Conservation (phyloP, 2,329 filamentous ascomycete genomes). For the Celoporthe dispersa region DNA sequence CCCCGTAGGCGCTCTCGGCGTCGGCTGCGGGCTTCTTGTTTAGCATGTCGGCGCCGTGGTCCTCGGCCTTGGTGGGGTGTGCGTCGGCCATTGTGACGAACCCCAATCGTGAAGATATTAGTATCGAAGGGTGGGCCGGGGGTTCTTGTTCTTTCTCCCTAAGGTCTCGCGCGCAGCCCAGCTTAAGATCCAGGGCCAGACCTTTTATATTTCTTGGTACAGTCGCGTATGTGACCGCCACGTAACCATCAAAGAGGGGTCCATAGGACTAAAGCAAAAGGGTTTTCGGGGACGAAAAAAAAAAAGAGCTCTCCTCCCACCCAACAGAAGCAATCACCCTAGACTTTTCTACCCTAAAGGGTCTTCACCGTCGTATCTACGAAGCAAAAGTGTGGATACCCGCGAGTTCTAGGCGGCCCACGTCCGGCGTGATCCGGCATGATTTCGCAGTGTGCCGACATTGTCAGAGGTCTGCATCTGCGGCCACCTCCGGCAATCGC, state of each 20-base stretch:
- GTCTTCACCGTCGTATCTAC: background rate
- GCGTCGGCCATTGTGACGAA: constrained; percentile 2
- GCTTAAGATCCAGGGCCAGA: background rate
- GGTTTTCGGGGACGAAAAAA: background rate
- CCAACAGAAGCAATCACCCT: background rate
- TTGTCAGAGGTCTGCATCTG: background rate
- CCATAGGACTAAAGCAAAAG: no score
- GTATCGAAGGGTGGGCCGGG: background rate
- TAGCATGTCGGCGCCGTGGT: constrained; percentile 1
- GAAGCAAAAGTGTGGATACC: background rate
- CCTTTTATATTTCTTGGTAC: background rate
- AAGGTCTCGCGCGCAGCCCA: background rate
- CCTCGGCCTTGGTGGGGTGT: background rate
- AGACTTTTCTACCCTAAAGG: background rate
- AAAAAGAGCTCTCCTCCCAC: background rate
- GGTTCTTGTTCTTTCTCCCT: no score
- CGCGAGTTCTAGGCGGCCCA: background rate
- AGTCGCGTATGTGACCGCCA: background rate
- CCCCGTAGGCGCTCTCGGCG: constrained; percentile 13
- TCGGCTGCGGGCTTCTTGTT: constrained; percentile 9
- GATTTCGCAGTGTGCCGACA: background rate
- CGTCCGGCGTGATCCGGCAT: background rate
- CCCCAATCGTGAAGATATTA: no score
- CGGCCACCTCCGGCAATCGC: background rate
- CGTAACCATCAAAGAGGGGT: background rate